phyloP scores from a whole-genome alignment of 208 protist species.

The Polymyxa betae region DNA sequence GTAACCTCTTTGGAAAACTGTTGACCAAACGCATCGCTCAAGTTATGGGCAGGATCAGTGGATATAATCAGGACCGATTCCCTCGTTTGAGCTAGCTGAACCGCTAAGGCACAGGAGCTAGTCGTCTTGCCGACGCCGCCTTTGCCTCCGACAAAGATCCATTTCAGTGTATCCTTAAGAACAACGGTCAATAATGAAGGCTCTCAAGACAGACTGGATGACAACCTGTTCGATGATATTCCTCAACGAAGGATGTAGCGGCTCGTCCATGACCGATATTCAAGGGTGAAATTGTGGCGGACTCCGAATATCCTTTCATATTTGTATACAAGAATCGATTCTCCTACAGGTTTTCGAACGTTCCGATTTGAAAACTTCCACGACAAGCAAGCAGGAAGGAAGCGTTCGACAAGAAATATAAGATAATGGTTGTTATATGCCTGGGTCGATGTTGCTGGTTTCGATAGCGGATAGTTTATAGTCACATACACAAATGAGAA shows the following conservation, averaged over 20 bases:
- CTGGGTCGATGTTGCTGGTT: too few relatives aligned
- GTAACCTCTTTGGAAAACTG: constrained; percentile 79
- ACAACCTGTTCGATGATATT: constrained; percentile 78
- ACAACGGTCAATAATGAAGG: background rate
- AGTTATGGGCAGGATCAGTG: constrained; percentile 98
- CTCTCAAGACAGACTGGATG: background rate
- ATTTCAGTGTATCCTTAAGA: constrained; percentile 73
- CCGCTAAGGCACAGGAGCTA: constrained; percentile 84
- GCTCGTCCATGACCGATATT: constrained; percentile 51
- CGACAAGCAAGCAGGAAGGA: too few relatives aligned
- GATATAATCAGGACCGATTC: constrained; percentile 92
- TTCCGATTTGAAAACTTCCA: too few relatives aligned
- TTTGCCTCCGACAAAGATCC: constrained; percentile 96
- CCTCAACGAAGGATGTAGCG: constrained; percentile 71
- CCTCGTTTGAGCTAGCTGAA: constrained; percentile 83
- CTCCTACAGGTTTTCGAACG: too few relatives aligned
- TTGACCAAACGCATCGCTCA: constrained; percentile 95
- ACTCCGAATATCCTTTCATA: too few relatives aligned
- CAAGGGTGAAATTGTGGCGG: too few relatives aligned
- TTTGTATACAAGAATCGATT: too few relatives aligned
- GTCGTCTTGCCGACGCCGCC: constrained; percentile 97
- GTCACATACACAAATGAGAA: too few relatives aligned
- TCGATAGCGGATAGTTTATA: too few relatives aligned
- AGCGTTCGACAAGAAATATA: too few relatives aligned
- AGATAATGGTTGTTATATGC: too few relatives aligned